Evolutionary conservation across 495 filamentous ascomycete species (phyloP).

Genomic region (Penicillium silybi): DNA sequence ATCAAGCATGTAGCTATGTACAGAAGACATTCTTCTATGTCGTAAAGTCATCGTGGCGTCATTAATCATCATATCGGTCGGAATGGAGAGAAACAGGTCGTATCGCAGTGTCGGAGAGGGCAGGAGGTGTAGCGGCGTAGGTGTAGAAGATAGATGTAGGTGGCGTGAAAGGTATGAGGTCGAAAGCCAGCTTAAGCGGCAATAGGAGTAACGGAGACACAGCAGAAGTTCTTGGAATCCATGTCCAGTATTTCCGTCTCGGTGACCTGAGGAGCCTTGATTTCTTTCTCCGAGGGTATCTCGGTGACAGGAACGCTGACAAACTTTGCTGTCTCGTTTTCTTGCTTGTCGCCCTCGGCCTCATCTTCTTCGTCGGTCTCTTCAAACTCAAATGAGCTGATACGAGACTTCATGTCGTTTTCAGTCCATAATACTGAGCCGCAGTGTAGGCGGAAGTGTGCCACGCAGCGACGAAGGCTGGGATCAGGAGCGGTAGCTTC

Average conservation of each 20-base stretch:
- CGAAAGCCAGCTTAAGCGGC: slow-evolving; percentile 7
- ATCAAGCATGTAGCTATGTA: slow-evolving; percentile 17
- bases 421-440: slow-evolving; percentile 39
- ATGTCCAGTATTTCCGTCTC: slow-evolving; percentile 14
- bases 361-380: slow-evolving; percentile 36
- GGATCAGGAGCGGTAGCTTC: slow-evolving; percentile 42
- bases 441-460: slow-evolving; percentile 39
- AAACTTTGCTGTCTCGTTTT: background rate
- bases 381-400: slow-evolving; percentile 43
- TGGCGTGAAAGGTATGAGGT: background rate
- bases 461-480: slow-evolving; percentile 40
- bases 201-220: slow-evolving; percentile 15
- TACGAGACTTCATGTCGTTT: slow-evolving; percentile 41
- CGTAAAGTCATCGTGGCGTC: slow-evolving; percentile 16
- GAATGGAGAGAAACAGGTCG: background rate
- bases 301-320: slow-evolving; percentile 10
- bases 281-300: background rate
- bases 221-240: slow-evolving; percentile 18
- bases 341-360: slow-evolving; percentile 8
- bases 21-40: slow-evolving; percentile 14
- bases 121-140: background rate
- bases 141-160: background rate
- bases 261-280: background rate
- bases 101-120: background rate
- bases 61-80: slow-evolving; percentile 13